A percentile compares a stretch with the other conserved stretches of the same genome.
Evolutionary conservation across 495 filamentous ascomycete genomes (phyloP).

Genomic region (Aspergillus affinis): DNA sequence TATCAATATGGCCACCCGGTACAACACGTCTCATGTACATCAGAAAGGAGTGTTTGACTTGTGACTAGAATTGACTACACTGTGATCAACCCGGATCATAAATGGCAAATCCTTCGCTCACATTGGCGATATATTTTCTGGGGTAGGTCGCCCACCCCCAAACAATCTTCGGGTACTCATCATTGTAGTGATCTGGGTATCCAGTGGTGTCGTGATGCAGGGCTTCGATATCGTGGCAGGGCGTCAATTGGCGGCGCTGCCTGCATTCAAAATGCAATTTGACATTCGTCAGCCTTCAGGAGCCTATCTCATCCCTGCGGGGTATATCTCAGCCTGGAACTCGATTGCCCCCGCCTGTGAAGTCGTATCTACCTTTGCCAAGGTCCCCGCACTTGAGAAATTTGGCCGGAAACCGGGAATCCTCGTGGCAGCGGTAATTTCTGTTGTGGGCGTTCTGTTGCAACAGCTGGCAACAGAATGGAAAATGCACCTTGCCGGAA

Average conservation of each 20-base stretch:
- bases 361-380: slow-evolving; percentile 18
- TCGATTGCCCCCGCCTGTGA: slow-evolving; percentile 19
- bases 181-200: slow-evolving; percentile 19
- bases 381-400: slow-evolving; percentile 20
- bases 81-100: slow-evolving; percentile 14
- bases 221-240: slow-evolving; percentile 25
- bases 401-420: slow-evolving; percentile 27
- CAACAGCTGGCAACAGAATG: slow-evolving; percentile 25
- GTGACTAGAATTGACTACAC: slow-evolving; percentile 20
- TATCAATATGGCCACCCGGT: no score
- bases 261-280: slow-evolving; percentile 20
- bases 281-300: slow-evolving; percentile 15
- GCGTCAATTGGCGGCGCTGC: slow-evolving; percentile 23
- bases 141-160: slow-evolving; percentile 12
- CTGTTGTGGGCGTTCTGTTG: slow-evolving; percentile 17
- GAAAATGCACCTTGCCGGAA: slow-evolving; percentile 20
- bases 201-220: slow-evolving; percentile 24
- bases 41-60: no score
- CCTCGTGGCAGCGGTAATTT: slow-evolving; percentile 16
- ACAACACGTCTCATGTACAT: no score
- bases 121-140: slow-evolving; percentile 20
- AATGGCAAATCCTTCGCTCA: slow-evolving; percentile 20
- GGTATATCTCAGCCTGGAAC: slow-evolving; percentile 19
- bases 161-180: neutral
- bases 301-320: slow-evolving; percentile 19